These are phyloP conservation scores for Nakazawaea populi DNA, from an alignment of 805 yeast genomes.

Conservation along the genomic window DNA sequence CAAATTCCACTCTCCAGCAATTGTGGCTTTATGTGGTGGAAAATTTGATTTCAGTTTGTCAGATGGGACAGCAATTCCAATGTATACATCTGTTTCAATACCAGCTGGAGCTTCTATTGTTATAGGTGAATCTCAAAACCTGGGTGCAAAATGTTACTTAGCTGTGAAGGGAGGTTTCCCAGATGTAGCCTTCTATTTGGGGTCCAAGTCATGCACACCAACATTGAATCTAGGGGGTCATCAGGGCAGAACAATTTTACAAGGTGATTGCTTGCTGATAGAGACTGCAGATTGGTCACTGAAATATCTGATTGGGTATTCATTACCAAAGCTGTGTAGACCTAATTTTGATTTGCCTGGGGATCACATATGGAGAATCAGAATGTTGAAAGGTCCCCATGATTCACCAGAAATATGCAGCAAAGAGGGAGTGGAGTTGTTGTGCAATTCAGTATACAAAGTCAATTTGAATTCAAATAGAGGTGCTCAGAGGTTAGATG, in stretches of 20 bases:
- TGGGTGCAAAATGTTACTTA: slow-evolving; percentile 18
- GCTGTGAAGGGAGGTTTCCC: slow-evolving; percentile 26
- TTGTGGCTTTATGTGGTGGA: slow-evolving; percentile 21
- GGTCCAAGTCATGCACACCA: slow-evolving; percentile 24
- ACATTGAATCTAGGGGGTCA: slow-evolving; percentile 23
- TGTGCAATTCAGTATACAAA: slow-evolving; percentile 16
- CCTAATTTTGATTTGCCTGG: slow-evolving; percentile 14
- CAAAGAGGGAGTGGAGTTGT: slow-evolving; percentile 17
- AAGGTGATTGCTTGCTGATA: slow-evolving; percentile 24
- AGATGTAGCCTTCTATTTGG: slow-evolving; percentile 22
- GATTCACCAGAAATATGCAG: slow-evolving; percentile 22
- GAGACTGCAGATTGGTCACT: not conserved
- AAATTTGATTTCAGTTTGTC: slow-evolving; percentile 14
- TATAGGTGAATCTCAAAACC: slow-evolving; percentile 18
- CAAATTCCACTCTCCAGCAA: slow-evolving; percentile 19
- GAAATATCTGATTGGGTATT: slow-evolving; percentile 12
- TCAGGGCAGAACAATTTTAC: slow-evolving; percentile 22
- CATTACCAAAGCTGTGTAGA: slow-evolving; percentile 14
- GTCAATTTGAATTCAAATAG: slow-evolving; percentile 25
- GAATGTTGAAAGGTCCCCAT: slow-evolving; percentile 24
- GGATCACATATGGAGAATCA: slow-evolving; percentile 15
- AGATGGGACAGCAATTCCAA: slow-evolving; percentile 14
- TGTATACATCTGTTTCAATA: slow-evolving; percentile 18
- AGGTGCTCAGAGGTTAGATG: slow-evolving; percentile 25
- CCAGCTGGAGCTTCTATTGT: slow-evolving; percentile 17